Base-by-base conservation (phyloP, 129 eudicot genomes). In the Flaveria bidentis region DNA sequence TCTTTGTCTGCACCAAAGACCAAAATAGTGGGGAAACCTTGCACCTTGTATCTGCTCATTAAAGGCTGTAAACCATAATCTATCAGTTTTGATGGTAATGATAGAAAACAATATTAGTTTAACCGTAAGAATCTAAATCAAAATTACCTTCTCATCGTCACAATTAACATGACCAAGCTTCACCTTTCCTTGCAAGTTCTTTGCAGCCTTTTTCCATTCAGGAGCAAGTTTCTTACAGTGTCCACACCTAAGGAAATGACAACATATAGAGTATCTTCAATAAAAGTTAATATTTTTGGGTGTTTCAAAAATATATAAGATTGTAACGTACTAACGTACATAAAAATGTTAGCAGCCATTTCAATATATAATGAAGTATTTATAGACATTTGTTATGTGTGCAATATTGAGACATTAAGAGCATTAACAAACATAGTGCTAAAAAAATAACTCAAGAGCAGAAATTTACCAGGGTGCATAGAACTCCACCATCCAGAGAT, bases 171-270 rank as follows among this genome's bases (percentile, higher is more conserved):
- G 98, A 30, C 98, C 98, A 76, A 93, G 83, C 87, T 84, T 93
- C 85, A 90, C 98, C 87, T 93, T 85, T 75, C 97, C 98, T 76
- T 93, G 81, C 77, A 93, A 80, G 85, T 88, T 90, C 82, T 74
- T 85, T 13, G 98, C 88, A 67, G 98, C 98, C 85, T 87, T 90
- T 83, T 90, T 93, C 98, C 98, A 93, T 79, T 93, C 98, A 46
- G 98, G 98, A 61, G 97, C 91, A 84, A 93, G 98, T 83, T 93
- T 90, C 84, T 93, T 90, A 83, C 98, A 93, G 85, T 93, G 98
- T 30, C 98, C 98, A 76, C 98, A 90, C 98, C 98, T 93, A 61
- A 63, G 42, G 71, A 64, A 45, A 82, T 61, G 42, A 61, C 53
- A 3, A 55, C 46, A 20, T 49, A 33, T 28, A 10, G n/a, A 45